phyloP scores from a whole-genome alignment of 441 rosid genomes.

The Dalechampia spathulata region DNA sequence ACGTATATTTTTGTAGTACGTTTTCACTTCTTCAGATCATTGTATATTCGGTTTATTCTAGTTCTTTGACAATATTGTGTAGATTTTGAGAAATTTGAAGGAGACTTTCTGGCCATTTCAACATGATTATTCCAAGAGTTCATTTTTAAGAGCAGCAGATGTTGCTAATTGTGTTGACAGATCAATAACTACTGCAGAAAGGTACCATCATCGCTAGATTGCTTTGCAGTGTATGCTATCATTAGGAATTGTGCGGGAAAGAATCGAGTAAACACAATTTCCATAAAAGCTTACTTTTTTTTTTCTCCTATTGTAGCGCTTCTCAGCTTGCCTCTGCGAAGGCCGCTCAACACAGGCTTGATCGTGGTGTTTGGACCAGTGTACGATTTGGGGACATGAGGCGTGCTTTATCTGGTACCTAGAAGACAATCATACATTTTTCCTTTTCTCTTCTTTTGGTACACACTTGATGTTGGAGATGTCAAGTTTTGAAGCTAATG shows the following conservation, averaged over 20 bases:
- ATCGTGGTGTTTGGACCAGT: conserved; percentile 54
- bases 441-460: background rate
- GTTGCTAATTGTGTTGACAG: conserved; percentile 45
- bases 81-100: conserved; percentile 53
- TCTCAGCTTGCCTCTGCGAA: conserved; percentile 58
- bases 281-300: background rate
- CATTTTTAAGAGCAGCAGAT: conserved; percentile 52
- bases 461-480: background rate
- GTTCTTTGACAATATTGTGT: conserved; percentile 13
- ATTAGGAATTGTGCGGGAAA: background rate
- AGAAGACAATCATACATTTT: background rate
- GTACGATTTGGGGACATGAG: conserved; percentile 63
- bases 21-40: background rate
- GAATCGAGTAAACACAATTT: no score
- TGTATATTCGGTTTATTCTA: background rate
- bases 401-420: conserved; percentile 55
- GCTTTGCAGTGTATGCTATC: background rate
- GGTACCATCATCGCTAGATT: conserved; percentile 22
- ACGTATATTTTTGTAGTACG: background rate
- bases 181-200: conserved; percentile 25
- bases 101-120: conserved; percentile 71
- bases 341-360: conserved; percentile 58
- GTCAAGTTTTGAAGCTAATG: no score
- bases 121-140: conserved; percentile 33
- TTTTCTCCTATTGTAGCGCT: conserved; percentile 29